Conservation (phyloP, 163 green algal species). For the Chlamydomonas reinhardtii region DNA sequence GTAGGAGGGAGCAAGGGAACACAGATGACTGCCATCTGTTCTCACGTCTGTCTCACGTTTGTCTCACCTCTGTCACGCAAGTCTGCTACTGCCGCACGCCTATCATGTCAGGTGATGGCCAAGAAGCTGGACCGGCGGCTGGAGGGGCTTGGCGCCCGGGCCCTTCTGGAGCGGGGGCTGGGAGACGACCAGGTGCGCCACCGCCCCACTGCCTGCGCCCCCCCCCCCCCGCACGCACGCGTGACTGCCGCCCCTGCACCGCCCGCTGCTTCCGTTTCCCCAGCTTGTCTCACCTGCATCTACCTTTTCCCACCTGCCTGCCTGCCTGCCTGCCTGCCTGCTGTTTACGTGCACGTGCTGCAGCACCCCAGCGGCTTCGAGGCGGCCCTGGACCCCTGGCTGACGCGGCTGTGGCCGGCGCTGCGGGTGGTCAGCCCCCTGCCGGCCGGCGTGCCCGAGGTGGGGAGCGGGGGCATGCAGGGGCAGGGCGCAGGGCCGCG, state of each 20-base stretch:
- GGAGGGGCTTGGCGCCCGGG: constrained; percentile 81
- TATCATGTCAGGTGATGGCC: constrained; percentile 68
- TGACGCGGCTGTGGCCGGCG: constrained; percentile 80
- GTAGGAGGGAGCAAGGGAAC: too few species aligned
- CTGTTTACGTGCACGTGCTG: not conserved
- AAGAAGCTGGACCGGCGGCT: constrained; percentile 94
- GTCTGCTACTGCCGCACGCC: too few species aligned
- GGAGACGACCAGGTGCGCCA: constrained; percentile 91
- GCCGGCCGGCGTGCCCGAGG: constrained; percentile 60
- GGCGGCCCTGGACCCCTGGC: constrained; percentile 90
- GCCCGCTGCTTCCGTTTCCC: too few species aligned
- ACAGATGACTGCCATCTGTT: too few species aligned
- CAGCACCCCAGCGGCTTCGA: constrained; percentile 89
- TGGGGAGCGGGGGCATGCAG: constrained; percentile 9
- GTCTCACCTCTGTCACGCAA: too few species aligned
- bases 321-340: not conserved
- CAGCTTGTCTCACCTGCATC: too few species aligned
- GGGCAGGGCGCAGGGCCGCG: too few species aligned
- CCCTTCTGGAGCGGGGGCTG: constrained; percentile 82
- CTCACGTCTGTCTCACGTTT: too few species aligned
- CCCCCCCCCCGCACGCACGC: too few species aligned
- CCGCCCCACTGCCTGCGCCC: too few species aligned
- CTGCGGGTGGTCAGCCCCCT: constrained; percentile 46
- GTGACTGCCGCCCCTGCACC: too few species aligned
- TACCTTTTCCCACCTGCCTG: too few species aligned